A percentile compares a stretch with the other conserved stretches of the same genome.
Conservation (phyloP, 2,329 filamentous ascomycete genomes). For the Sporothrix phasma region DNA sequence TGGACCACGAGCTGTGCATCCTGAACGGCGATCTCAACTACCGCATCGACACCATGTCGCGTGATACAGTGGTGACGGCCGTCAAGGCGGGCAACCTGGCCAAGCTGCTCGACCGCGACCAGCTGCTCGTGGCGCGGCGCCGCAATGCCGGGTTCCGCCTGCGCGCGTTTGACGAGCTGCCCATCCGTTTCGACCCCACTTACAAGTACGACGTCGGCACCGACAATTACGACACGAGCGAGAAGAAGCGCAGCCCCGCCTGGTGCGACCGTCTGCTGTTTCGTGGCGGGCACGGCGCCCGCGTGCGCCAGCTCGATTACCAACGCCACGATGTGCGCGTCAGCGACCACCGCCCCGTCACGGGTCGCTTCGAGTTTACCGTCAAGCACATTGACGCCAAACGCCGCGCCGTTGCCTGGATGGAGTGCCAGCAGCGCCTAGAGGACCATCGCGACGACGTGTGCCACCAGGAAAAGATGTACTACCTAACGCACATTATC, state of each 20-base stretch:
- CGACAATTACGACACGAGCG: slow-evolving; percentile 85
- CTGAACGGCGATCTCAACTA: slow-evolving; percentile 96
- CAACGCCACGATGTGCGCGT: slow-evolving; percentile 78
- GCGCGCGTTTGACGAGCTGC: slow-evolving; percentile 79
- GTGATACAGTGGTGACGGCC: slow-evolving; percentile 81
- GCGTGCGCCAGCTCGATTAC: slow-evolving; percentile 83
- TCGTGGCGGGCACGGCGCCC: slow-evolving; percentile 51
- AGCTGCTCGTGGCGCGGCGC: slow-evolving; percentile 77
- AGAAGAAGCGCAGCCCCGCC: slow-evolving; percentile 87
- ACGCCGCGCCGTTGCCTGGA: slow-evolving; percentile 56
- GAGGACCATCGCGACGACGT: slow-evolving; percentile 60
- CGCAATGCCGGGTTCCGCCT: slow-evolving; percentile 85
- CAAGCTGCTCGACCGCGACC: slow-evolving; percentile 87
- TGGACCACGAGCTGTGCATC: slow-evolving; percentile 96
- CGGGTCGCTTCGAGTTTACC: slow-evolving; percentile 69
- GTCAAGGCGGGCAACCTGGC: slow-evolving; percentile 69
- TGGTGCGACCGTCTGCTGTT: slow-evolving; percentile 97
- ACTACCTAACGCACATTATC: slow-evolving; percentile 41
- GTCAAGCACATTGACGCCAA: slow-evolving; percentile 71
- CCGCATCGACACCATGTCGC: slow-evolving; percentile 92
- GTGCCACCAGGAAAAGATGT: slow-evolving; percentile 55
- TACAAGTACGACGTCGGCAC: slow-evolving; percentile 98
- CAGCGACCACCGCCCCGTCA: slow-evolving; percentile 89
- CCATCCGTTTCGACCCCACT: slow-evolving; percentile 86
- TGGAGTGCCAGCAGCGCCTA: slow-evolving; percentile 65